Conservation (phyloP, 257 asterid genomes). For the Solanum neorickii region DNA sequence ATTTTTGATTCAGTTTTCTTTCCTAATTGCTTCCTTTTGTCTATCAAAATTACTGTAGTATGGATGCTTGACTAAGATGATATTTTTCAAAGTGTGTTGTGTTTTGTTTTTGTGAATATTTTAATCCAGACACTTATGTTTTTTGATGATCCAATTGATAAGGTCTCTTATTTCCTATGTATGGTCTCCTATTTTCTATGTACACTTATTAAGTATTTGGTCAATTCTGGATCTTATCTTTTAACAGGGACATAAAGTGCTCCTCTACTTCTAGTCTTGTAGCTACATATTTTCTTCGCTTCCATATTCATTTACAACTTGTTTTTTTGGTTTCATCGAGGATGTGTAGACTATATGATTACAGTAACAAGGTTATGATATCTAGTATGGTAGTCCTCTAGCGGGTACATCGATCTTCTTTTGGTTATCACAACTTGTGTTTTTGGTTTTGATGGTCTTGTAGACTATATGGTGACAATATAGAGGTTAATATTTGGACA, state of each 20-base stretch:
- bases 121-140: no score
- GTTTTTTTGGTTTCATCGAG: not conserved
- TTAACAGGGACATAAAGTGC: not conserved
- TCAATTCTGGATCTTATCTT: not conserved
- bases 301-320: not conserved
- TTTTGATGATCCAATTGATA: not conserved
- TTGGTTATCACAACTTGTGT: not conserved
- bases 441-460: not conserved
- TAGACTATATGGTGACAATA: not conserved
- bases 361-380: not conserved
- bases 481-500: not conserved
- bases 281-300: not conserved
- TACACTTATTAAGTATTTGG: not conserved
- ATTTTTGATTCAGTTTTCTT: no score
- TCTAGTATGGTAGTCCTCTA: not conserved
- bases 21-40: no score
- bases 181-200: not conserved
- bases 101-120: no score
- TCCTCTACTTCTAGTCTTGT: not conserved
- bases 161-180: not conserved
- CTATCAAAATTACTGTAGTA: no score
- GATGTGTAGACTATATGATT: not conserved
- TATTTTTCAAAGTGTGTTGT: no score
- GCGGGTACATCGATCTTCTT: no score
- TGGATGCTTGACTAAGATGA: no score